Conservation (phyloP, 1,139 yeast genomes). For the Yamadazyma atlantica region DNA sequence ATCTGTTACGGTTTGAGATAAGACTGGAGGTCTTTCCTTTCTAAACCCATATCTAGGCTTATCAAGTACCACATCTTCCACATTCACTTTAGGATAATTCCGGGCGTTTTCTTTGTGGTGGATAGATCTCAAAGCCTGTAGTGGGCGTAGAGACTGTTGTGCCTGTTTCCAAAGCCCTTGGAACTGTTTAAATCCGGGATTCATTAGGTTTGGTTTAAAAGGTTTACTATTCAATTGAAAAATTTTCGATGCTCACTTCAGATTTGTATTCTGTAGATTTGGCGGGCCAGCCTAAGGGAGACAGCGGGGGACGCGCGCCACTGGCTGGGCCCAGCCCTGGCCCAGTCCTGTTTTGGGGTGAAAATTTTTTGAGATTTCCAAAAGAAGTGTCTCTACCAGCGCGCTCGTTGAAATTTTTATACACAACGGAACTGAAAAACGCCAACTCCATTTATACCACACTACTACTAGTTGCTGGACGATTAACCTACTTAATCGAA, state of each 20-base stretch:
- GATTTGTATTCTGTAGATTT: not conserved
- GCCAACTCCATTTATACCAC: not conserved
- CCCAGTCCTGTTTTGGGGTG: no score
- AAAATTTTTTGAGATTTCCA: not conserved
- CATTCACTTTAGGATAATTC: constrained; percentile 42
- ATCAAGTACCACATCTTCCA: constrained; percentile 38
- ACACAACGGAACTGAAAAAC: not conserved
- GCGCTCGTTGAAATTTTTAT: not conserved
- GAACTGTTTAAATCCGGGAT: not conserved
- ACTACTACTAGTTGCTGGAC: constrained; percentile 1
- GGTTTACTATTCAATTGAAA: not conserved
- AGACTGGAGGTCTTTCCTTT: constrained; percentile 38
- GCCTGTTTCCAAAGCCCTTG: not conserved
- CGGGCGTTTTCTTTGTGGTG: constrained; percentile 34
- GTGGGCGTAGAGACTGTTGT: not conserved
- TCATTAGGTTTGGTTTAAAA: not conserved
- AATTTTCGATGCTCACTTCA: not conserved
- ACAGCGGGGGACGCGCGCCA: no score
- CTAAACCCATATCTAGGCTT: constrained; percentile 42
- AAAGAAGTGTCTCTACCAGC: not conserved
- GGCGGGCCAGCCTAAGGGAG: no score
- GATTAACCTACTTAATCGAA: not conserved
- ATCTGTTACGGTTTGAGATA: constrained; percentile 41
- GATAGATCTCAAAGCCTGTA: constrained; percentile 12
- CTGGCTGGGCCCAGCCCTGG: no score